A percentile compares a stretch with the other conserved stretches of the same genome.
phyloP scores from a whole-genome alignment of 306 rosid species.

The Luffa aegyptiaca region DNA sequence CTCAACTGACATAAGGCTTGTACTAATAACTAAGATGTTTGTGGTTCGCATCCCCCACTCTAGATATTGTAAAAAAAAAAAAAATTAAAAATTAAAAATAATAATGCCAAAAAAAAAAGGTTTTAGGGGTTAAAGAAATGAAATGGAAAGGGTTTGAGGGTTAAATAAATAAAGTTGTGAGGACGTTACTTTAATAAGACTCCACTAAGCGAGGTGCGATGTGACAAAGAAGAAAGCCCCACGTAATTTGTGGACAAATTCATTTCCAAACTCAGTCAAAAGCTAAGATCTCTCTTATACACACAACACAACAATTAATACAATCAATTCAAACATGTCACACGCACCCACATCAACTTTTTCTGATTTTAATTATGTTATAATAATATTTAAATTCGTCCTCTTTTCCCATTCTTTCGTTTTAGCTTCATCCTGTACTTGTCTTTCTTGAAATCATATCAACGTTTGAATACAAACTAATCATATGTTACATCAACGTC shows the following conservation, averaged over 20 bases:
- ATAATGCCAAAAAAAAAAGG: neutral
- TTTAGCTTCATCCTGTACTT: neutral
- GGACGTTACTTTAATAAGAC: neutral
- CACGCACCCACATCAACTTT: neutral
- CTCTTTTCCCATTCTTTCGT: neutral
- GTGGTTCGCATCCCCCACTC: no score
- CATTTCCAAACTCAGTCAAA: neutral
- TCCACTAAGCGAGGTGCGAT: constrained; percentile 6
- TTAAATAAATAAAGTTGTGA: neutral
- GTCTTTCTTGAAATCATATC: neutral
- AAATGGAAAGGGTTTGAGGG: neutral
- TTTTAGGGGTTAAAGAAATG: neutral
- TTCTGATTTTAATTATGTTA: neutral
- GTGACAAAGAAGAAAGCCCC: constrained; percentile 9
- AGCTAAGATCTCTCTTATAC: neutral
- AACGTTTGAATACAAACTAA: neutral
- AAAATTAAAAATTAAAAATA: no score
- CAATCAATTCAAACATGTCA: constrained; percentile 7
- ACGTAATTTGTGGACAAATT: constrained; percentile 10
- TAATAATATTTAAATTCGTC: neutral
- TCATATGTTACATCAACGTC: neutral
- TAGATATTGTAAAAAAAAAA: neutral
- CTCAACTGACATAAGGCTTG: no score
- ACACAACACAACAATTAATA: neutral
- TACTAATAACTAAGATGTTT: no score